These are phyloP conservation scores for Apiotrichum akiyoshidainum DNA, from an alignment of 1,284 basidiomycete species.

Conservation along the genomic window DNA sequence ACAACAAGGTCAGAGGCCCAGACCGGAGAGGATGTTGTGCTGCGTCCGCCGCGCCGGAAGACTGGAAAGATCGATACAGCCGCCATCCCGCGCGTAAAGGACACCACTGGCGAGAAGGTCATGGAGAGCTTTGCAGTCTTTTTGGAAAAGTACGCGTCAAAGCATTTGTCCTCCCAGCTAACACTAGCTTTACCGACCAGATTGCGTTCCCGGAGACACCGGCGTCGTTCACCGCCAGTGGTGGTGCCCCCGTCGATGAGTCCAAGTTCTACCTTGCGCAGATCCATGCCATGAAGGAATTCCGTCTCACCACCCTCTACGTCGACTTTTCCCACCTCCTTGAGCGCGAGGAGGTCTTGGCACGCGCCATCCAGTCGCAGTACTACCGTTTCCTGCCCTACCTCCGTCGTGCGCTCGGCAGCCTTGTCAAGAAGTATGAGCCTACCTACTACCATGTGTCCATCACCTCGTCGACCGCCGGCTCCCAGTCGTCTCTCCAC, in stretches of 20 bases:
- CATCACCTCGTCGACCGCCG: background rate
- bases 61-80: conserved; percentile 47
- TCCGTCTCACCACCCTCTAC: conserved; percentile 89
- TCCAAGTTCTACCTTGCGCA: conserved; percentile 76
- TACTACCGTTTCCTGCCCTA: conserved; percentile 97
- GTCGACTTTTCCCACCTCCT: conserved; percentile 92
- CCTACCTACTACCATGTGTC: conserved; percentile 93
- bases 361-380: conserved; percentile 85
- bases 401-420: conserved; percentile 82
- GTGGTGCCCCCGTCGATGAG: conserved; percentile 47
- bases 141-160: conserved; percentile 71
- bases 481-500: conserved; percentile 65
- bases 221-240: conserved; percentile 64
- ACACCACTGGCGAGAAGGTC: conserved; percentile 88
- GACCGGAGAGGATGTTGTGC: conserved; percentile 10
- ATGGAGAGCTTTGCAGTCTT: conserved; percentile 86
- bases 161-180: conserved; percentile 1
- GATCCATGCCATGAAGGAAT: conserved; percentile 88
- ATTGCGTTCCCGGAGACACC: conserved; percentile 71
- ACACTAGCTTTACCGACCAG: conserved; percentile 71
- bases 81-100: conserved; percentile 79
- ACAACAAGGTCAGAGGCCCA: conserved; percentile 8
- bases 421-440: conserved; percentile 80
- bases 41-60: background rate
- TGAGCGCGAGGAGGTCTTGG: conserved; percentile 79